Evolutionary conservation across 768 basidiomycete genomes (phyloP), one percentile per base, ranked within the genome.

Genomic region (Scleroderma bovista): DNA sequence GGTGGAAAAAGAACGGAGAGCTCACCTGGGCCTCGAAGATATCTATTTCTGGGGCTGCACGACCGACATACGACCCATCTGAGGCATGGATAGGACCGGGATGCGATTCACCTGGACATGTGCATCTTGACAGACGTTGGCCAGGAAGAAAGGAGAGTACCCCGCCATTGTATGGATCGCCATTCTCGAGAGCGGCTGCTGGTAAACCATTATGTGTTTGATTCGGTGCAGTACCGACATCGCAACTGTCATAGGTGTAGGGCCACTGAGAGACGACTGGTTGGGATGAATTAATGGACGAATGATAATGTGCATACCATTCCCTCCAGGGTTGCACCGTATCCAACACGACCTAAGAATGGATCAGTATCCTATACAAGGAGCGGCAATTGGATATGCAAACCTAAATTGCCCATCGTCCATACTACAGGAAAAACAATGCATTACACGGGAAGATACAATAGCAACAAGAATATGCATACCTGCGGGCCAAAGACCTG

Each of bases 151-250:
- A 96, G 1, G 89, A 92, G 20, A 97, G 69, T 9, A 72, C 75
- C 39, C 73, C 75, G 47, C 72, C 72, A 42, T 76, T 70, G 19
- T 60, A 57, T 2, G 71, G 59, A 59, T 88, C 86, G 13, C 91
- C 91, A 45, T 75, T 74, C 16, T 69, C 69, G 6, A 76, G 70
- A 6, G 89, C 84, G 3, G 83, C 77, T 11, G 56, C 48, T 1
- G 93, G 93, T 41, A 62, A 62, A 2, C 81, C 83, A 51, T 85
- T 77, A 39, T 80, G 42, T 1, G 90, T 86, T 66, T 97, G 94
- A 65, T 97, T 98, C 8, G 77, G 67, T 16, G 80, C 74, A 1
- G 93, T 93, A n/a, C 95, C 95, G n/a, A 94, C 81, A 63, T 98
- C 94, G 58, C 95, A 96, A 11, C 77, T 70, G 57, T 90, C 86